Evolutionary conservation across 106 monocot species (phyloP).

Genomic region (Agapanthus africanus): DNA sequence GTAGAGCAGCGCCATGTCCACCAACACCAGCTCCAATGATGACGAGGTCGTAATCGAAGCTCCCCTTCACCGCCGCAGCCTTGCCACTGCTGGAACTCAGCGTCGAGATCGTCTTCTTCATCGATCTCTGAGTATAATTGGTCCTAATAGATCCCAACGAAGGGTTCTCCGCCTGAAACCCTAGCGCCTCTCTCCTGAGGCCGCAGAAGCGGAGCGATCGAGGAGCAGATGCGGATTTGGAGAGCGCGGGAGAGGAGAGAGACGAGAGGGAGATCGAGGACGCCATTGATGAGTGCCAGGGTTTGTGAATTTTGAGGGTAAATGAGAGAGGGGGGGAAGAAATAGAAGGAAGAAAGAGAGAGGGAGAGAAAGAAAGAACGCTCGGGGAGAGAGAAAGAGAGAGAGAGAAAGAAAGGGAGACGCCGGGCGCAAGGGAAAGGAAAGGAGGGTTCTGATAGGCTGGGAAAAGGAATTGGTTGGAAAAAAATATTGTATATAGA

Average conservation of each 20-base stretch:
- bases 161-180: background rate
- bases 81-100: constrained; percentile 17
- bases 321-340: too few relatives aligned
- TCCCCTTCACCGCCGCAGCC: constrained; percentile 19
- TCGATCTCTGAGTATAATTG: background rate
- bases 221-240: background rate
- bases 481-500: too few relatives aligned
- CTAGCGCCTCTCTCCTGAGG: constrained; percentile 29
- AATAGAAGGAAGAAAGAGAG: too few relatives aligned
- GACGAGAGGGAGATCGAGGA: constrained; percentile 8
- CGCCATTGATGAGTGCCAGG: too few relatives aligned
- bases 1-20: constrained; percentile 90
- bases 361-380: too few relatives aligned
- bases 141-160: constrained; percentile 2
- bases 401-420: too few relatives aligned
- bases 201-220: constrained; percentile 57
- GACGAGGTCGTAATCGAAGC: constrained; percentile 80
- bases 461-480: too few relatives aligned
- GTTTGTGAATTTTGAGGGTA: too few relatives aligned
- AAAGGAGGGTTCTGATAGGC: too few relatives aligned
- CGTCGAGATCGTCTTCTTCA: constrained; percentile 19
- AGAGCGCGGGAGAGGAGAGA: constrained; percentile 4
- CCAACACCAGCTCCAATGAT: constrained; percentile 98
- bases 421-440: too few relatives aligned
- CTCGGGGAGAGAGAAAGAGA: too few relatives aligned